These are phyloP conservation scores for Daldinia sp. DNA, from an alignment of 2,329 filamentous ascomycete species.

Conservation along the genomic window DNA sequence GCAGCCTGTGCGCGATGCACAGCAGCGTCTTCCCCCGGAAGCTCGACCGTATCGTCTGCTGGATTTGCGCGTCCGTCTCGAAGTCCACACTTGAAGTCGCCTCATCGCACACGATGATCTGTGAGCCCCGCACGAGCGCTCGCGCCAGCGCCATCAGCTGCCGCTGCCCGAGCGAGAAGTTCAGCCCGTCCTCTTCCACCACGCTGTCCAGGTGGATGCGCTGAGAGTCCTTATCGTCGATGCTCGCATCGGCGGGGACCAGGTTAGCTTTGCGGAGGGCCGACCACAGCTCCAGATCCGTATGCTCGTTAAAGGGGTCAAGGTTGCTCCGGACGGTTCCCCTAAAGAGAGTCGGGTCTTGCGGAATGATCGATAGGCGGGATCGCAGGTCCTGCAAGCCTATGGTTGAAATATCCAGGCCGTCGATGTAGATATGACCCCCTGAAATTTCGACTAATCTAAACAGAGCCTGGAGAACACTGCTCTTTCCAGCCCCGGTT, in stretches of 20 bases:
- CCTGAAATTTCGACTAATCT: slow-evolving; percentile 75
- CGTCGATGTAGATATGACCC: slow-evolving; percentile 74
- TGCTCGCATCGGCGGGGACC: slow-evolving; percentile 65
- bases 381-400: slow-evolving; percentile 81
- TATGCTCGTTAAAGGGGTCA: slow-evolving; percentile 83
- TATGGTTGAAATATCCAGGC: slow-evolving; percentile 76
- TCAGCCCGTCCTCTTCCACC: slow-evolving; percentile 94
- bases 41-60: slow-evolving; percentile 82
- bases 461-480: slow-evolving; percentile 86
- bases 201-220: slow-evolving; percentile 84
- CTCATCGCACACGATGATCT: slow-evolving; percentile 97
- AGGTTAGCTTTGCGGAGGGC: slow-evolving; percentile 82
- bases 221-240: slow-evolving; percentile 57
- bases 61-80: slow-evolving; percentile 96
- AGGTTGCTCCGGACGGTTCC: slow-evolving; percentile 84
- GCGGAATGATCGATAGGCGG: slow-evolving; percentile 83
- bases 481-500: slow-evolving; percentile 85
- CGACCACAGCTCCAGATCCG: slow-evolving; percentile 81
- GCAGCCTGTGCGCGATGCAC: slow-evolving; percentile 91
- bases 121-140: slow-evolving; percentile 85
- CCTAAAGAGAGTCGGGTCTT: slow-evolving; percentile 85
- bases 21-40: slow-evolving; percentile 90
- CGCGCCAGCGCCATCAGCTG: slow-evolving; percentile 95
- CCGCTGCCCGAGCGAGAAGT: slow-evolving; percentile 94
- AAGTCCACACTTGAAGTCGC: slow-evolving; percentile 94